A percentile compares a stretch with the other conserved stretches of the same genome.
Conservation (phyloP, 1,139 yeast genomes). For the Pichiaceae sp. region DNA sequence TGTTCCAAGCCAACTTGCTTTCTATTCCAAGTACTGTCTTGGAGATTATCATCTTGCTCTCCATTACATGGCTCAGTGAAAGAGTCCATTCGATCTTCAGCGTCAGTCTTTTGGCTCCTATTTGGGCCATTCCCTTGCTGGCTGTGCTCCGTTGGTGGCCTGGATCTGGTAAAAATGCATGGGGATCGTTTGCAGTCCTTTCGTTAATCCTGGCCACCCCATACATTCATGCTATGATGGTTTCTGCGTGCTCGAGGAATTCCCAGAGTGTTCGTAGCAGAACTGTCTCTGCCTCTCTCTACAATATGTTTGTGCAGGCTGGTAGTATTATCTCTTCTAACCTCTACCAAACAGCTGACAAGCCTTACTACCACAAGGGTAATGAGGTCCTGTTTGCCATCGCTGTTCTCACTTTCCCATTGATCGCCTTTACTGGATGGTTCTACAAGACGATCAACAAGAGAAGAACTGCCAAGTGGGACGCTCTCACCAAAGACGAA, state of each 20-base stretch:
- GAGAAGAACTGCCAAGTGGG: conserved; percentile 39
- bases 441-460: conserved; percentile 43
- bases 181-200: conserved; percentile 46
- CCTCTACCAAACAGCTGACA: conserved; percentile 48
- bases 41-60: conserved; percentile 30
- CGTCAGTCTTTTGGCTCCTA: conserved; percentile 29
- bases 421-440: conserved; percentile 21
- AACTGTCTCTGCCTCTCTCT: conserved; percentile 52
- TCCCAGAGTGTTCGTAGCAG: conserved; percentile 52
- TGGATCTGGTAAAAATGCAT: conserved; percentile 35
- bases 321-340: conserved; percentile 45
- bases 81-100: conserved; percentile 28
- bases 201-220: conserved; percentile 39
- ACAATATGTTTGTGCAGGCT: conserved; percentile 54
- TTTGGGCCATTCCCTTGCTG: conserved; percentile 31
- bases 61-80: conserved; percentile 33
- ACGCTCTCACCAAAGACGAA: conserved; percentile 37
- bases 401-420: conserved; percentile 22
- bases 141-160: conserved; percentile 43
- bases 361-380: conserved; percentile 51
- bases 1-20: conserved; percentile 45
- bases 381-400: conserved; percentile 36
- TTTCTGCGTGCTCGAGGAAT: conserved; percentile 54
- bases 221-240: conserved; percentile 47
- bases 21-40: conserved; percentile 38